phyloP scores from a whole-genome alignment of 202 grass and related monocot genomes.

The Hordeum pubiflorum region DNA sequence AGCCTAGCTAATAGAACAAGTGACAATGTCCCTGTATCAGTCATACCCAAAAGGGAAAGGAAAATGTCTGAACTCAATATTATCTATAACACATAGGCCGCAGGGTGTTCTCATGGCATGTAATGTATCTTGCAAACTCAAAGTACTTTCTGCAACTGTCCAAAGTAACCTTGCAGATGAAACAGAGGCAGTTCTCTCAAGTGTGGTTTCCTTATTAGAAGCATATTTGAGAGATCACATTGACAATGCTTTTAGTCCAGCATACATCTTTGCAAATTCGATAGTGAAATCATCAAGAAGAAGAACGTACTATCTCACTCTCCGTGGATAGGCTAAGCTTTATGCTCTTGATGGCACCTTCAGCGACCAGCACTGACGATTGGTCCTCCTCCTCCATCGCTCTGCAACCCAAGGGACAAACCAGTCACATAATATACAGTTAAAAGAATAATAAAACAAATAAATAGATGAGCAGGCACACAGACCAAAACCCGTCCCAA shows the following conservation, averaged over 20 bases:
- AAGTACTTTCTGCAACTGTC: background rate
- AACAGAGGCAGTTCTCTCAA: background rate
- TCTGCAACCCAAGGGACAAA: constrained; percentile 4
- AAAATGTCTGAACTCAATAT: background rate
- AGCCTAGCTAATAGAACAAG: background rate
- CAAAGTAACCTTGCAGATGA: background rate
- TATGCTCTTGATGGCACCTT: constrained; percentile 53
- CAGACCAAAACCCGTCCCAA: background rate
- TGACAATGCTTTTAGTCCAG: background rate
- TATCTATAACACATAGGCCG: background rate
- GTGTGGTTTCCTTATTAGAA: background rate
- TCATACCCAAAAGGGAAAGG: background rate
- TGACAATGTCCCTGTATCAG: background rate
- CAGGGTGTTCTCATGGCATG: background rate
- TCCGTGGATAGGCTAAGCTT: constrained; percentile 41
- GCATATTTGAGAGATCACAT: background rate
- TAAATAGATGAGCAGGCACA: background rate
- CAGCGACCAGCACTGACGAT: constrained; percentile 28
- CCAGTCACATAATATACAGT: background rate
- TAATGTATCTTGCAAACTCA: background rate
- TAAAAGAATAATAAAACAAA: background rate
- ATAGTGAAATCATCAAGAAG: constrained; percentile 12
- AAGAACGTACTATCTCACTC: constrained; percentile 48
- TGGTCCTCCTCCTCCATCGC: constrained; percentile 74
- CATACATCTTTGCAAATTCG: background rate